Base-by-base conservation (phyloP, 2,329 filamentous ascomycete genomes). In the Chrysoporthe cubensis region DNA sequence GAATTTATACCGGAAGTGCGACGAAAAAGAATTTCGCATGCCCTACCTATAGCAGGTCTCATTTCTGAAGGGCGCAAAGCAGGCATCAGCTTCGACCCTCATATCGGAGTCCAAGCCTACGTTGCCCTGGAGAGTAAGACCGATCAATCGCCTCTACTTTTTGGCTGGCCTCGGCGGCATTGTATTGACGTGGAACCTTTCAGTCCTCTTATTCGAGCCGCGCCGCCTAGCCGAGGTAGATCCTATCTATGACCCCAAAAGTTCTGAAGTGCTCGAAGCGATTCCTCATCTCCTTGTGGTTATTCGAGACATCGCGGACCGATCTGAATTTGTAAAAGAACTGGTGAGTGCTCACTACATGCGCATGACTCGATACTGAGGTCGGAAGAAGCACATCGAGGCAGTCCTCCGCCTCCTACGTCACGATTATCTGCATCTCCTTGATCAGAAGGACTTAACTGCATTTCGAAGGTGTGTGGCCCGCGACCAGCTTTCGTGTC, bases 181-280 rank as follows among this genome's bases (percentile, higher is more conserved):
- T 16, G 32, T 64, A 14, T 37, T 16, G 18, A 26, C 21, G 21
- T 34, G 9, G 11, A 7, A 42, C 40, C 42, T 26, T 5, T 32
- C 32, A 70, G 66, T 70, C 44, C 69, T 71, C 37, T 50, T 71
- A 6, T 69, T 71, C 54, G 69, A 71, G 37, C 67, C 69, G 26
- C 67, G 65, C 6, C 69, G 69, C 13, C 42, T 70, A 64, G 67
- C 64, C 11, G 64, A 69, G 57, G 50, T 61, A 48, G 69, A 71
- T 42, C 62, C 69, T 1, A n/a, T 61, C 37, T 14, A 66, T 21
- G 69, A 70, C 48, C 66, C 66, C 43, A 69, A 61, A 50, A 63
- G 59, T n/a, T 50, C 59, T 14, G 60, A 67, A 11, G 6, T 42
- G 40, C 40, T 42, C 40, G 40, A 42, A 11, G 40, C 40, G 6